These are phyloP conservation scores for Lonicera japonica DNA, from an alignment of 129 eudicot genomes.

Conservation along the genomic window DNA sequence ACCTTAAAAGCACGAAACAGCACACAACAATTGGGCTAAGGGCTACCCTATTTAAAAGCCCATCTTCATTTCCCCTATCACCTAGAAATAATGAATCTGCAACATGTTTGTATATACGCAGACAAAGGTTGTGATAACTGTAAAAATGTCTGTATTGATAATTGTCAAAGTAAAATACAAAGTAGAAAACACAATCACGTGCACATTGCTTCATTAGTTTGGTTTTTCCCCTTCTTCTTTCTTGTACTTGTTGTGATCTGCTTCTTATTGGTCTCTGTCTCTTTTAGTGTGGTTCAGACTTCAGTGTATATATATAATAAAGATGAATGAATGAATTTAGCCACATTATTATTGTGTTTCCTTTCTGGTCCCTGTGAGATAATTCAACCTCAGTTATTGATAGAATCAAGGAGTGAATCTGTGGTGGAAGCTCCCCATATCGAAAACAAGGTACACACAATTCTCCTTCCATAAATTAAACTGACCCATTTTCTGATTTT, in stretches of 20 bases:
- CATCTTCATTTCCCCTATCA: too few relatives aligned
- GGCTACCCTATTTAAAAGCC: too few relatives aligned
- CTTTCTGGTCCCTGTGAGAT: conserved; percentile 10
- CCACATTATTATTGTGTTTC: background rate
- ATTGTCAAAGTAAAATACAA: background rate
- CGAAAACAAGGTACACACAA: conserved; percentile 48
- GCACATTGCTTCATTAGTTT: conserved; percentile 22
- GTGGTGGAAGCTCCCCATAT: conserved; percentile 35
- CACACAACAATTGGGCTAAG: too few relatives aligned
- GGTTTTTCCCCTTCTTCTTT: conserved; percentile 24
- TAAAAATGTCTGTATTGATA: conserved; percentile 17
- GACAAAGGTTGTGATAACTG: conserved; percentile 11
- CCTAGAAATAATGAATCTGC: too few relatives aligned
- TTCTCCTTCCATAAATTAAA: conserved; percentile 10
- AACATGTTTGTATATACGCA: background rate
- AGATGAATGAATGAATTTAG: conserved; percentile 9
- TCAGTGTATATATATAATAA: too few relatives aligned
- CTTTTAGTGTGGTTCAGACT: conserved; percentile 16
- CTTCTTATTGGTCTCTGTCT: too few relatives aligned
- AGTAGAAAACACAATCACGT: conserved; percentile 58
- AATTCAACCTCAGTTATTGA: conserved; percentile 2
- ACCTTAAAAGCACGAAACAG: too few relatives aligned
- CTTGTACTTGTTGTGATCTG: conserved; percentile 32
- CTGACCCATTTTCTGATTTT: conserved; percentile 17
- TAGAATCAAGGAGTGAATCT: conserved; percentile 46